These are phyloP conservation scores for Kodamaea restingae DNA, from an alignment of 805 yeast species.

Conservation along the genomic window DNA sequence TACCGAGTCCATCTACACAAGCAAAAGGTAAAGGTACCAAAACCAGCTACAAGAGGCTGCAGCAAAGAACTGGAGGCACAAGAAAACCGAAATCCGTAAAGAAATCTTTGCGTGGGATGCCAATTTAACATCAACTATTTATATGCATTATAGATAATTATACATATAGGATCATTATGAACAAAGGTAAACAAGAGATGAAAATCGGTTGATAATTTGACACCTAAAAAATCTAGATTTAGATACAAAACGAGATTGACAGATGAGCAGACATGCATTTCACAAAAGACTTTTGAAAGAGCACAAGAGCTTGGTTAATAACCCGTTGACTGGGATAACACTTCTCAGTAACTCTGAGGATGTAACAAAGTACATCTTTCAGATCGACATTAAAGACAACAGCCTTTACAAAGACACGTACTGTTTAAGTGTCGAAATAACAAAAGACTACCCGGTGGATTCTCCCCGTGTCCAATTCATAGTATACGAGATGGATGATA, in stretches of 20 bases:
- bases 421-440: slow-evolving; percentile 41
- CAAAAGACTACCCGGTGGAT: slow-evolving; percentile 51
- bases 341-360: slow-evolving; percentile 17
- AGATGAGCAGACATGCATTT: slow-evolving; percentile 23
- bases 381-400: slow-evolving; percentile 14
- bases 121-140: neutral
- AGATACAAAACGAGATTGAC: no score
- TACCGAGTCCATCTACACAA: slow-evolving; percentile 3
- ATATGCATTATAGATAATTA: no score
- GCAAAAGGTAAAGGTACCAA: neutral
- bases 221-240: neutral
- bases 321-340: slow-evolving; percentile 21
- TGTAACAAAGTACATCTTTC: slow-evolving; percentile 20
- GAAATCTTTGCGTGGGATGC: slow-evolving; percentile 6
- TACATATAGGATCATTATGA: no score
- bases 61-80: neutral
- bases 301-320: slow-evolving; percentile 14
- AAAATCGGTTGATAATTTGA: no score
- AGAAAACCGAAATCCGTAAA: neutral
- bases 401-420: slow-evolving; percentile 22
- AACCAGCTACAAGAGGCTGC: neutral
- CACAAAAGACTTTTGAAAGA: slow-evolving; percentile 29
- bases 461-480: slow-evolving; percentile 57
- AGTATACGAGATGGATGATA: slow-evolving; percentile 11
- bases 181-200: no score